A percentile compares a stretch with the other conserved stretches of the same genome.
These are phyloP conservation scores for Ganoderma multipileum DNA, from an alignment of 1,284 basidiomycete genomes.

Conservation along the genomic window DNA sequence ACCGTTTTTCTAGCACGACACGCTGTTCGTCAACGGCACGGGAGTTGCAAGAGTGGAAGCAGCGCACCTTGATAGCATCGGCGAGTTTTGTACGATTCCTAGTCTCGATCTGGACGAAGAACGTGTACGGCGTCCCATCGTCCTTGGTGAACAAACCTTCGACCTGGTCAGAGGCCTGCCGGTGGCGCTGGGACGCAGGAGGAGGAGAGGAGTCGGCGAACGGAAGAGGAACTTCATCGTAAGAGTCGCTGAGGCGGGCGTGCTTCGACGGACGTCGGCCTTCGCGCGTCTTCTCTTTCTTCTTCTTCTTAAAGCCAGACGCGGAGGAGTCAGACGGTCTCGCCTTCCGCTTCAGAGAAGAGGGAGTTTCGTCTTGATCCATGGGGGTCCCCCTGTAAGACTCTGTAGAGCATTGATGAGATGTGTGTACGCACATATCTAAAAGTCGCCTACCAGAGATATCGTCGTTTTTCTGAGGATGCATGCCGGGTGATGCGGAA, in stretches of 20 bases:
- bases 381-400: slow-evolving; percentile 18
- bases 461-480: slow-evolving; percentile 9
- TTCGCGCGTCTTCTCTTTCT: slow-evolving; percentile 13
- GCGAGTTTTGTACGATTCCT: slow-evolving; percentile 34
- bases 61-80: slow-evolving; percentile 33
- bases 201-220: slow-evolving; percentile 15
- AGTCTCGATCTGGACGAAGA: slow-evolving; percentile 39
- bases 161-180: not conserved
- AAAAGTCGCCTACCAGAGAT: slow-evolving; percentile 15
- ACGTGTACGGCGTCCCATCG: slow-evolving; percentile 25
- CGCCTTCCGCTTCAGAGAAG: slow-evolving; percentile 18
- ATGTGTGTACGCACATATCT: not conserved
- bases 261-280: slow-evolving; percentile 16
- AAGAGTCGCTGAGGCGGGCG: slow-evolving; percentile 11
- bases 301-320: not conserved
- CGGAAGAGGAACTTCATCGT: slow-evolving; percentile 15
- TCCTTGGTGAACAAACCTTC: slow-evolving; percentile 27
- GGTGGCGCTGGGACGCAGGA: slow-evolving; percentile 7
- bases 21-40: not conserved
- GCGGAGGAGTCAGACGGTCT: not conserved
- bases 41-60: not conserved
- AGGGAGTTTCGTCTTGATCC: slow-evolving; percentile 15
- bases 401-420: not conserved
- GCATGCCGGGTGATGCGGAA: slow-evolving; percentile 12
- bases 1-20: slow-evolving; percentile 59